These are phyloP conservation scores for Solanum neorickii DNA, from an alignment of 257 asterid genomes.

Conservation along the genomic window DNA sequence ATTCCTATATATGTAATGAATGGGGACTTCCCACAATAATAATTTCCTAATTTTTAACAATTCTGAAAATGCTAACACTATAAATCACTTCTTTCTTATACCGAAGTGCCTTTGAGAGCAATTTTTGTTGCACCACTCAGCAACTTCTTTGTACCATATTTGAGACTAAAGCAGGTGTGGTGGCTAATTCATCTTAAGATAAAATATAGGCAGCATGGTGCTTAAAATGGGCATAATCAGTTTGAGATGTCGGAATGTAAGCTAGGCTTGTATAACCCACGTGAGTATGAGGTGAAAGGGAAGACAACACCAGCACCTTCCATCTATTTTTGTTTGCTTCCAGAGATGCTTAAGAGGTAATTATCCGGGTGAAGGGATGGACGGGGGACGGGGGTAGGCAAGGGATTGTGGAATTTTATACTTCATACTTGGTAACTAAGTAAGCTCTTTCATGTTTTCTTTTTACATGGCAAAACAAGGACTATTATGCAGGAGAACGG, in stretches of 20 bases:
- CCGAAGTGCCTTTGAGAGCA: background rate
- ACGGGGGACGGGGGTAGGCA: background rate
- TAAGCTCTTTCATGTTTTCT: background rate
- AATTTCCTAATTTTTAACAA: background rate
- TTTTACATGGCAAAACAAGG: background rate
- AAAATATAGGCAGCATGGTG: background rate
- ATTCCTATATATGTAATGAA: background rate
- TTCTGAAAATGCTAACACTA: background rate
- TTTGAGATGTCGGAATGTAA: background rate
- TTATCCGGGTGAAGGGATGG: background rate
- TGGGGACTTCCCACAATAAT: background rate
- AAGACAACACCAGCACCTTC: background rate
- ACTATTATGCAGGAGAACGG: background rate
- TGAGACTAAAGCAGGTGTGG: background rate
- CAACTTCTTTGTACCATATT: background rate
- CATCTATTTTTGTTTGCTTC: background rate
- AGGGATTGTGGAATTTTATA: background rate
- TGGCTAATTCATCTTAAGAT: background rate
- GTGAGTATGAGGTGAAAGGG: background rate
- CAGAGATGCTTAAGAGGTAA: slow-evolving; percentile 6
- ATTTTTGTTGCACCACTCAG: background rate
- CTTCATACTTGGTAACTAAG: background rate
- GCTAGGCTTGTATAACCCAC: background rate
- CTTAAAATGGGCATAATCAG: background rate
- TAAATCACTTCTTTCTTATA: background rate